phyloP scores from a whole-genome alignment of 345 rosid species.

The Salix koriyanagi region DNA sequence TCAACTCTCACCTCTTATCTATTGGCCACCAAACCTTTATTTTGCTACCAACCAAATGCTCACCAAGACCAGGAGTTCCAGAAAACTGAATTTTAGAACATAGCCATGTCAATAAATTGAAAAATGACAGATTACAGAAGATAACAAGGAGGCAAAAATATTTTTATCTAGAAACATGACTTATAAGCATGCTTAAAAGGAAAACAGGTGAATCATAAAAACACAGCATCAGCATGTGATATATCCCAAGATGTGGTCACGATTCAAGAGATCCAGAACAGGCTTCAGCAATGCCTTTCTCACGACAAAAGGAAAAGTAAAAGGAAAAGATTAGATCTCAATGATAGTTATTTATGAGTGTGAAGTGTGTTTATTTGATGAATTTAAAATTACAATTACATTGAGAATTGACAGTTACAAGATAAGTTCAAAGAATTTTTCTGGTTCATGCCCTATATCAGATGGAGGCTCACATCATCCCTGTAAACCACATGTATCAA shows the following conservation, averaged over 20 bases:
- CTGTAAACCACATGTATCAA: not conserved
- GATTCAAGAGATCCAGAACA: not conserved
- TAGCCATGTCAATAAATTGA: not conserved
- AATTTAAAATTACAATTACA: not conserved
- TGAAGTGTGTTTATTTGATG: not conserved
- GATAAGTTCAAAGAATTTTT: not conserved
- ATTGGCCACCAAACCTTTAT: slow-evolving; percentile 73
- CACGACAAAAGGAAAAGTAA: not conserved
- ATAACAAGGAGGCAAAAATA: not conserved
- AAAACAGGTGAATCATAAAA: not conserved
- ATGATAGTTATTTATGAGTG: not conserved
- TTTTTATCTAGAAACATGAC: not conserved
- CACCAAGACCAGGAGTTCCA: slow-evolving; percentile 22
- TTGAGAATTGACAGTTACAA: not conserved
- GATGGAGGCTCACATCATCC: not conserved
- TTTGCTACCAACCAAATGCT: slow-evolving; percentile 47
- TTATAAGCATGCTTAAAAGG: not conserved
- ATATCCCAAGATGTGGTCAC: not conserved
- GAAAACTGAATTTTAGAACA: slow-evolving; percentile 32
- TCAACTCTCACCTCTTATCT: slow-evolving; percentile 50
- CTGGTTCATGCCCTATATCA: not conserved
- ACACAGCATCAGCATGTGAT: not conserved
- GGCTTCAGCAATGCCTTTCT: not conserved
- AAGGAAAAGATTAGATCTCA: not conserved
- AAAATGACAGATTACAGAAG: slow-evolving; percentile 1